A percentile compares a stretch with the other conserved stretches of the same genome.
Evolutionary conservation across 805 yeast species (phyloP).

Genomic region (Cyberlindnera misumaiensis): DNA sequence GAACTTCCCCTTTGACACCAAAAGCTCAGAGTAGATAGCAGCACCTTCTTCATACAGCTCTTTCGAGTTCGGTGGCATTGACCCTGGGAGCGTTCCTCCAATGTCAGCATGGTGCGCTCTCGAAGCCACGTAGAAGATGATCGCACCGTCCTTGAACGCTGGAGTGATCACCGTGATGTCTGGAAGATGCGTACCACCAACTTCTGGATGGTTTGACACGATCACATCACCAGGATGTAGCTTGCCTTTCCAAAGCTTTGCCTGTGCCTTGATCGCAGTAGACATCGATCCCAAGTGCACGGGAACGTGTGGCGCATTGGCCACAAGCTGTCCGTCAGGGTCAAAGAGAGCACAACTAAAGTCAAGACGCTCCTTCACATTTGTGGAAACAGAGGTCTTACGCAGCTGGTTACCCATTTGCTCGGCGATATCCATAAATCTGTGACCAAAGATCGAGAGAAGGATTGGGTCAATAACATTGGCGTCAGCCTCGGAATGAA

Average conservation of each 20-base stretch:
- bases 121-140: slow-evolving; percentile 85
- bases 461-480: slow-evolving; percentile 56
- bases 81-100: slow-evolving; percentile 88
- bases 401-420: slow-evolving; percentile 81
- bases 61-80: slow-evolving; percentile 91
- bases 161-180: slow-evolving; percentile 93
- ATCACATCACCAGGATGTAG: slow-evolving; percentile 68
- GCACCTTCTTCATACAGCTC: slow-evolving; percentile 89
- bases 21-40: slow-evolving; percentile 67
- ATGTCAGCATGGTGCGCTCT: slow-evolving; percentile 97
- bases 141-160: slow-evolving; percentile 52
- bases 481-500: slow-evolving; percentile 19
- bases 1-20: slow-evolving; percentile 66
- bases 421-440: slow-evolving; percentile 88
- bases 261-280: slow-evolving; percentile 65
- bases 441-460: slow-evolving; percentile 70
- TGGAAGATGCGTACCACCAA: slow-evolving; percentile 84
- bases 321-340: slow-evolving; percentile 69
- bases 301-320: slow-evolving; percentile 86
- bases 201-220: slow-evolving; percentile 73
- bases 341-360: slow-evolving; percentile 82
- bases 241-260: slow-evolving; percentile 55
- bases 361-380: slow-evolving; percentile 77
- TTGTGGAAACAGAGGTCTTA: slow-evolving; percentile 74
- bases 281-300: slow-evolving; percentile 87